Conservation (phyloP, 2,329 filamentous ascomycete species). For the Alternaria metachromatica region DNA sequence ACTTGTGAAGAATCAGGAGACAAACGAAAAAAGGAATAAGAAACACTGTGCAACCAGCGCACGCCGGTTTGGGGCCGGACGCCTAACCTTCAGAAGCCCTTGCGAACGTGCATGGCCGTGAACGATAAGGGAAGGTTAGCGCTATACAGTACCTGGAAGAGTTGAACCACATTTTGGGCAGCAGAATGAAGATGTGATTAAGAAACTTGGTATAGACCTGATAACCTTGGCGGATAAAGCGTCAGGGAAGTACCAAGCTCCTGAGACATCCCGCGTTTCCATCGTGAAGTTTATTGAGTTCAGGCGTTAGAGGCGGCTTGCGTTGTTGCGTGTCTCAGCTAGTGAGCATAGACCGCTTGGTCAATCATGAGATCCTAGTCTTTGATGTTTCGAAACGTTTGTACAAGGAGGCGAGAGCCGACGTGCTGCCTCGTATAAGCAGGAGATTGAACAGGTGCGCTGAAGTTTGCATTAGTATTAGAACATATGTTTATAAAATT, state of each 20-base stretch:
- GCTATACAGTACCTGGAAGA: neutral
- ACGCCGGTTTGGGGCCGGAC: conserved; percentile 14
- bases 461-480: neutral
- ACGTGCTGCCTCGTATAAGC: neutral
- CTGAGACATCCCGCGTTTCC: conserved; percentile 3
- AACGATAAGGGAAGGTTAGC: neutral
- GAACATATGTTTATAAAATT: neutral
- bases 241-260: neutral
- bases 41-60: conserved; percentile 17
- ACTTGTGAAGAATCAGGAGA: conserved; percentile 16
- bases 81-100: conserved; percentile 10
- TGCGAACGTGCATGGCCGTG: conserved; percentile 15
- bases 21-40: conserved; percentile 13
- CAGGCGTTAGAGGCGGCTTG: neutral
- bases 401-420: neutral
- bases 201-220: neutral
- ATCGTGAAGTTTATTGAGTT: neutral
- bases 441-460: neutral
- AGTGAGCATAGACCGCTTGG: neutral
- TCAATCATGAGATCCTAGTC: neutral
- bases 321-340: conserved; percentile 7
- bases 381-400: conserved; percentile 1
- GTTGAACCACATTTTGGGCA: neutral
- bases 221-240: neutral
- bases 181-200: neutral